Conservation (phyloP, 768 basidiomycete species). For the Lactifluus hygrophoroides region DNA sequence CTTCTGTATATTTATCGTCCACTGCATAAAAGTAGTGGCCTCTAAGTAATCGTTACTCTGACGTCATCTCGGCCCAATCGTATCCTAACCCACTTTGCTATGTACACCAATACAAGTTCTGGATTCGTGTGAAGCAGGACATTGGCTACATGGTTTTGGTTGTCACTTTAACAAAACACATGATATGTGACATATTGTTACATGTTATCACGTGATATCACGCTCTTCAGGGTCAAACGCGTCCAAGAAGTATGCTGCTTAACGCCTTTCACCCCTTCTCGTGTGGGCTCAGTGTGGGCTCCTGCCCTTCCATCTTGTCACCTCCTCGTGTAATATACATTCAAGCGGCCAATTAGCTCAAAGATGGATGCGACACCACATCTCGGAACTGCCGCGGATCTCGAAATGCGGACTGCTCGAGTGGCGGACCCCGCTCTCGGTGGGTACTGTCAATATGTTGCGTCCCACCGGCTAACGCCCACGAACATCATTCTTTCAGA, state of each 20-base stretch:
- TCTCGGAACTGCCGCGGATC: conserved; percentile 43
- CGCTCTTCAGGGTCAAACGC: conserved; percentile 14
- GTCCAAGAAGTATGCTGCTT: background rate
- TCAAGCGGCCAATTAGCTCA: background rate
- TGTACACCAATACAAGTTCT: no score
- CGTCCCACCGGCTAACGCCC: background rate
- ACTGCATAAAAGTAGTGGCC: no score
- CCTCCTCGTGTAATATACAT: background rate
- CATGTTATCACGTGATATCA: conserved; percentile 5
- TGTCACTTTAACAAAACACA: background rate
- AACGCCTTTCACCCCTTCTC: conserved; percentile 1
- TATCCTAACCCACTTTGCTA: no score
- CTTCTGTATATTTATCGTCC: no score
- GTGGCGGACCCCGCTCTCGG: conserved; percentile 72
- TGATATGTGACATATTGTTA: background rate
- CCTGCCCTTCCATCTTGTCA: background rate
- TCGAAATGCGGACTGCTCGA: conserved; percentile 62
- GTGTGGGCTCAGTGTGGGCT: conserved; percentile 2
- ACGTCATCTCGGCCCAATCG: no score
- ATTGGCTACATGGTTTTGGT: no score
- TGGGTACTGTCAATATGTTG: conserved; percentile 25
- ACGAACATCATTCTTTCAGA: conserved; percentile 33
- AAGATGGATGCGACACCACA: conserved; percentile 39
- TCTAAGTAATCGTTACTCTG: no score
- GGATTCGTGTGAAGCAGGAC: no score